A percentile compares a stretch with the other conserved stretches of the same genome.
phyloP scores from a whole-genome alignment of 176 grass and related monocot species.

The Aegilops bicornis region DNA sequence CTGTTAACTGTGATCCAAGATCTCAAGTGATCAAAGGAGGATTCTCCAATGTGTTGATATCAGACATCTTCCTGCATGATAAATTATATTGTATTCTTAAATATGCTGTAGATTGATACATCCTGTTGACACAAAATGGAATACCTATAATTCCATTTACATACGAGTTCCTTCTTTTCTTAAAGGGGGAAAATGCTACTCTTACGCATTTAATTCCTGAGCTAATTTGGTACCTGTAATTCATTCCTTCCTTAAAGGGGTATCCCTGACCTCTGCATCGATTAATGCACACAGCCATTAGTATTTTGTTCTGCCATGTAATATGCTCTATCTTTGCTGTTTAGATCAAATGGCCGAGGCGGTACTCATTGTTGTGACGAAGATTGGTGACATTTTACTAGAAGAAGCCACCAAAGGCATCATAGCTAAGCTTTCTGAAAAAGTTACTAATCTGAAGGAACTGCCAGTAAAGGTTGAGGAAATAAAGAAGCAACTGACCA shows the following conservation, averaged over 20 bases:
- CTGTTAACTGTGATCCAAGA: not conserved
- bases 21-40: not conserved
- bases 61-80: not conserved
- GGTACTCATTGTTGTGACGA: constrained; percentile 3
- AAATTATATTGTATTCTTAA: not conserved
- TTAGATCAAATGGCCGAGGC: constrained; percentile 38
- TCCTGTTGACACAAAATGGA: not conserved
- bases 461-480: constrained; percentile 2
- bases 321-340: not conserved
- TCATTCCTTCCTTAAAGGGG: not conserved
- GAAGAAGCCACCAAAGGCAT: not conserved
- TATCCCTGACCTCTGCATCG: not conserved
- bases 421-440: constrained; percentile 31
- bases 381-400: constrained; percentile 11
- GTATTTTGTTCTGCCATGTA: not conserved
- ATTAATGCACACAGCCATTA: not conserved
- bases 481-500: constrained; percentile 3
- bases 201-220: not conserved
- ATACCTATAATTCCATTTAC: not conserved
- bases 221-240: not conserved
- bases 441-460: constrained; percentile 18
- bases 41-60: not conserved
- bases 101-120: not conserved
- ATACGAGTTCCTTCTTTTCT: too few species aligned
- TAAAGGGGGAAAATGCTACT: not conserved